These are phyloP conservation scores for Agrocybe chaxingu DNA, from an alignment of 768 basidiomycete species.

Conservation along the genomic window DNA sequence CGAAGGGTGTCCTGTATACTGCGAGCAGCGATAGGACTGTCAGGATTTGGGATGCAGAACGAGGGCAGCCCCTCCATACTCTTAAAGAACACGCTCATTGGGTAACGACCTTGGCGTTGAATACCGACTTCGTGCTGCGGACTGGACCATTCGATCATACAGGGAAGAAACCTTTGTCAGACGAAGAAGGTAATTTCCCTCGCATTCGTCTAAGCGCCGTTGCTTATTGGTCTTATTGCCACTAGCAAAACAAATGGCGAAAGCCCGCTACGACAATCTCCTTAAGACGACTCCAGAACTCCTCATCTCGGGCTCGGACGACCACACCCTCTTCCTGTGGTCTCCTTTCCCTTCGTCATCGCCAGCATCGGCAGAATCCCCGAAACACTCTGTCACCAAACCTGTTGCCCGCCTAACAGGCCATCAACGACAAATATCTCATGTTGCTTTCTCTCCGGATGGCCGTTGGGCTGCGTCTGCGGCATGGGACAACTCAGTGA, in stretches of 20 bases:
- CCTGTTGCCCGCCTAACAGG: conserved; percentile 77
- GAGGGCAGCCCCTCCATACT: conserved; percentile 83
- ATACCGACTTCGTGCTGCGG: conserved; percentile 91
- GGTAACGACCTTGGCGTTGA: conserved; percentile 95
- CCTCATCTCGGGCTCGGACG: conserved; percentile 94
- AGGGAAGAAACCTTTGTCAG: conserved; percentile 70
- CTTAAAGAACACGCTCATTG: conserved; percentile 97
- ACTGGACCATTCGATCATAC: conserved; percentile 95
- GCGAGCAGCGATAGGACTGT: conserved; percentile 94
- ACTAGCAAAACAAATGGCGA: conserved; percentile 74
- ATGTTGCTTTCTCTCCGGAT: conserved; percentile 94
- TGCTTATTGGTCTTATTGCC: not conserved
- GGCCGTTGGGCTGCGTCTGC: conserved; percentile 90
- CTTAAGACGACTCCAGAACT: conserved; percentile 70
- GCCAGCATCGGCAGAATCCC: conserved; percentile 12
- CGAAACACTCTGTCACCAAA: conserved; percentile 26
- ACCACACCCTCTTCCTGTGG: conserved; percentile 98
- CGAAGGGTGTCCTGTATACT: conserved; percentile 82
- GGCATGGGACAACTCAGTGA: conserved; percentile 86
- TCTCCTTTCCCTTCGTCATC: conserved; percentile 62
- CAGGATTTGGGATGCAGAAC: conserved; percentile 87
- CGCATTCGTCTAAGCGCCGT: not conserved
- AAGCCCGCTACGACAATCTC: conserved; percentile 73
- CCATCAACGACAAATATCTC: conserved; percentile 91
- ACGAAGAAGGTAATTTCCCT: conserved; percentile 67